Base-by-base conservation (phyloP, 2,329 filamentous ascomycete genomes). In the Pseudogymnoascus sp. region DNA sequence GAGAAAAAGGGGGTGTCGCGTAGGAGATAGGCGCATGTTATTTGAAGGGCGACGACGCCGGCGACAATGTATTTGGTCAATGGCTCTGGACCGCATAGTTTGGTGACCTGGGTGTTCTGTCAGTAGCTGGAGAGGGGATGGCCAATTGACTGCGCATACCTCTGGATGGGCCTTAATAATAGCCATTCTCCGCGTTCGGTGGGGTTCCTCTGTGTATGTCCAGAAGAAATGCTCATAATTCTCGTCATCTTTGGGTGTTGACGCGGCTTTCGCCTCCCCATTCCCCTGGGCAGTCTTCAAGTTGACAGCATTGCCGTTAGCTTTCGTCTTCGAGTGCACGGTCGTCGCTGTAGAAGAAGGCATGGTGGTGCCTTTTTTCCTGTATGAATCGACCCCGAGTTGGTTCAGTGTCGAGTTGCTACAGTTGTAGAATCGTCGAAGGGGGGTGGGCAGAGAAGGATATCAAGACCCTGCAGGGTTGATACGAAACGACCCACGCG, bases 161-260 rank as follows among this genome's bases (percentile, higher is more conserved):
- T 99, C 93, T 55, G 94, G 94, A 74, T 99, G 93, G 62, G 93
- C 92, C 79, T 97, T 97, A 77, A 99, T 97, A 71, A 99, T 99
- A 65, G 92, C 91, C 69, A 93, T 85, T 63, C 94, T 85, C 69
- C 94, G 83, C 33, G 93, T 94, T 69, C 92, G 86, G 77, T 99
- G 94, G 65, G 94, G 94, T 77, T 99, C 94, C 75, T 99, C 94
- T 8, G 94, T 97, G 74, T 99, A 97, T 41, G 94, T 96, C 94
- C 95, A 97, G 79, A 96, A 96, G 82, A 97, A 97, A 74, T 87
- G 62, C 41, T 73, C 70, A 67, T 73, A 68, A 39, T 72, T 68
- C 38, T 72, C 69, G 16, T 67, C 64, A 19, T 70, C 67, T 42
- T 64, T 62, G 16, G 65, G 65, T 30, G 38, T 41, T 28, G 36